phyloP scores from a whole-genome alignment of 2,329 filamentous ascomycete species.

The Aspergillus ochraceus region DNA sequence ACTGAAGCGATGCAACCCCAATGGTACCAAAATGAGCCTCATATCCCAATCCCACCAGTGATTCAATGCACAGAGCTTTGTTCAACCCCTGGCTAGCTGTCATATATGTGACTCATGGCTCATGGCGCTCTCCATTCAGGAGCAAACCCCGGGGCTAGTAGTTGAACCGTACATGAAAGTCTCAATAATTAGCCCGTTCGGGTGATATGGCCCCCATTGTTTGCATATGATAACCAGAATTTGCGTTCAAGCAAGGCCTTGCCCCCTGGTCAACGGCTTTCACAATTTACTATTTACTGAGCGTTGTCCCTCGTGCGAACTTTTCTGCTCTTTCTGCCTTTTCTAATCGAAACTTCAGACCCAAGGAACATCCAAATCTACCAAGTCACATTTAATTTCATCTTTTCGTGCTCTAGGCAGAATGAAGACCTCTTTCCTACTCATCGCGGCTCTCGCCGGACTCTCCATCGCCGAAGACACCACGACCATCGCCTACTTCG shows the following conservation, averaged over 20 bases:
- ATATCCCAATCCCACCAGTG: not conserved
- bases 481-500: conserved; percentile 15
- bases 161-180: not conserved
- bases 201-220: not conserved
- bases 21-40: not conserved
- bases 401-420: not conserved
- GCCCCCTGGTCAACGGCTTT: not conserved
- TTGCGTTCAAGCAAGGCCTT: not conserved
- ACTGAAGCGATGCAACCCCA: not conserved
- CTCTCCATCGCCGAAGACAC: conserved; percentile 2
- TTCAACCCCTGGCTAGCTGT: not conserved
- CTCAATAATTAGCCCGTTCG: not conserved
- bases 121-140: not conserved
- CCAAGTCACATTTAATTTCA: too few relatives aligned
- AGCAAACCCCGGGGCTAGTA: not conserved
- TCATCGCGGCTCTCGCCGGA: not conserved
- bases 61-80: not conserved
- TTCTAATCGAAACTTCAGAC: not conserved
- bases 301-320: not conserved
- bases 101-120: not conserved
- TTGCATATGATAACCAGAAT: not conserved
- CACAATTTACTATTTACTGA: not conserved
- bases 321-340: not conserved
- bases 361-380: not conserved
- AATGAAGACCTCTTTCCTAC: conserved; percentile 2